These are phyloP conservation scores for Annulohypoxylon truncatum DNA, from an alignment of 2,329 filamentous ascomycete genomes.

Conservation along the genomic window DNA sequence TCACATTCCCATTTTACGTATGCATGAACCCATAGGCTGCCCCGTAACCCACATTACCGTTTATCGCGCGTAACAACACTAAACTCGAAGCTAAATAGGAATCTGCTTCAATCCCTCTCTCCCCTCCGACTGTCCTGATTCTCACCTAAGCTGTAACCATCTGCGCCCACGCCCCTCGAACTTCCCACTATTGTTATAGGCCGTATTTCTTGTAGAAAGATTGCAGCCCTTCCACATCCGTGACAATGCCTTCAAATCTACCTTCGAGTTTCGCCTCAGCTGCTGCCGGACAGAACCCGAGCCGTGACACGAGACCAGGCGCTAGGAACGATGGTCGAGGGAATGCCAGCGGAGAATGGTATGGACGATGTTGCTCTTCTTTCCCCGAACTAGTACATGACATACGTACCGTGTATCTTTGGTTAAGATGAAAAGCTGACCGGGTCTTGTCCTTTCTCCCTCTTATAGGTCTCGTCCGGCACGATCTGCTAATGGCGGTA, in stretches of 20 bases:
- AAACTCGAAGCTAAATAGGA: conserved; percentile 9
- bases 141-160: conserved; percentile 2
- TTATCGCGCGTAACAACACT: conserved; percentile 10
- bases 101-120: background rate
- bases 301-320: conserved; percentile 68
- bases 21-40: conserved; percentile 7
- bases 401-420: no score
- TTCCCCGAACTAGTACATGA: background rate
- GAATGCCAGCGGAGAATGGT: conserved; percentile 77
- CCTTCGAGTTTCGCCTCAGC: conserved; percentile 87
- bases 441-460: conserved; percentile 6
- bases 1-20: conserved; percentile 14
- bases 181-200: conserved; percentile 13
- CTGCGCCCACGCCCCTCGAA: background rate
- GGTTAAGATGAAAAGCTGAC: conserved; percentile 43
- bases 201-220: conserved; percentile 19
- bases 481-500: conserved; percentile 70
- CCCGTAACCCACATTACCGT: background rate
- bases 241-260: conserved; percentile 75
- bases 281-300: conserved; percentile 78
- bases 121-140: conserved; percentile 3
- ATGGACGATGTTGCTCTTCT: conserved; percentile 58
- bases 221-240: conserved; percentile 28
- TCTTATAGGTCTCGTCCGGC: conserved; percentile 66
- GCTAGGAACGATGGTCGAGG: conserved; percentile 67